These are phyloP conservation scores for Sugiyamaella chiloensis DNA, from an alignment of 805 yeast genomes.

Conservation along the genomic window DNA sequence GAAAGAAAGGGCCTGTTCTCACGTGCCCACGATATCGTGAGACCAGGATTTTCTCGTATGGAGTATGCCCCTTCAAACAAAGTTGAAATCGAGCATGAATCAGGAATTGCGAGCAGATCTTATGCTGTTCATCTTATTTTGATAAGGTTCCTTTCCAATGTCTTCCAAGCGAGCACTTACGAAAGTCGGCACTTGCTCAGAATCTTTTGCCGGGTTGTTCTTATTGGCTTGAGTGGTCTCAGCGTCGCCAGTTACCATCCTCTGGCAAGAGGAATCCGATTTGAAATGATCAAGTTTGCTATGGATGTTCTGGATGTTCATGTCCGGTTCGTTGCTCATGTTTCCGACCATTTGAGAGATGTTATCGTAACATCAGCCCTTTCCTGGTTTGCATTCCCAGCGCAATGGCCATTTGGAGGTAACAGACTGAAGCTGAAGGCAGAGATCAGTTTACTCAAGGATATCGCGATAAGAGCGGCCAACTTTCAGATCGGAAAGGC, in stretches of 20 bases:
- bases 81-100: slow-evolving; percentile 49
- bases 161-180: slow-evolving; percentile 73
- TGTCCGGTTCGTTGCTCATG: slow-evolving; percentile 45
- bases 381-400: slow-evolving; percentile 69
- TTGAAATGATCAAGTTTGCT: slow-evolving; percentile 68
- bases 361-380: slow-evolving; percentile 63
- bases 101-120: slow-evolving; percentile 46
- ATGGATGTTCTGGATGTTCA: slow-evolving; percentile 62
- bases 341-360: slow-evolving; percentile 44
- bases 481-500: slow-evolving; percentile 19
- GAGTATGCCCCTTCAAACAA: slow-evolving; percentile 85
- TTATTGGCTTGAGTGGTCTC: slow-evolving; percentile 48
- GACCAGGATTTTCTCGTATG: slow-evolving; percentile 71
- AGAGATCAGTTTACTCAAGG: slow-evolving; percentile 58
- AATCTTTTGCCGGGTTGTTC: slow-evolving; percentile 58
- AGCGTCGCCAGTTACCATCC: slow-evolving; percentile 75
- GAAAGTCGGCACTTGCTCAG: slow-evolving; percentile 69
- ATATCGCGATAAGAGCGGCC: slow-evolving; percentile 41
- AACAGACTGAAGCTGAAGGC: slow-evolving; percentile 68
- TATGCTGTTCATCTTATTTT: slow-evolving; percentile 69
- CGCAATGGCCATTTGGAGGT: slow-evolving; percentile 80
- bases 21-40: slow-evolving; percentile 47
- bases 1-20: slow-evolving; percentile 63
- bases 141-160: slow-evolving; percentile 65
- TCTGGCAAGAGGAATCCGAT: slow-evolving; percentile 68